Evolutionary conservation across 2,329 filamentous ascomycete species (phyloP).

Genomic region (Paecilomyces niveus): DNA sequence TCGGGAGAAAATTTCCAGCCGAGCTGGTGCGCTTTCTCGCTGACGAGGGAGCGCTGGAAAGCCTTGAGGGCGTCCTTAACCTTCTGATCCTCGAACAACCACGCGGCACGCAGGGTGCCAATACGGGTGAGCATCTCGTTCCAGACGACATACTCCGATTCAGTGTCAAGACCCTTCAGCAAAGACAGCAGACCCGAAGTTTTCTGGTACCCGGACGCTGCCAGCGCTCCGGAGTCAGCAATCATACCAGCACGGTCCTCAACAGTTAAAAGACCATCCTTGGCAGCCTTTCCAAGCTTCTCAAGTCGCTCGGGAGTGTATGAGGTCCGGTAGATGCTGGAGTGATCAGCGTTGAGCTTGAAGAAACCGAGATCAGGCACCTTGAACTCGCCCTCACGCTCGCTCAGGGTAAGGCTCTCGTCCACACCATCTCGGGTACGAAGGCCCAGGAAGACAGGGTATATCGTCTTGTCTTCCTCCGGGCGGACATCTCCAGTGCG

Average conservation of each 20-base stretch:
- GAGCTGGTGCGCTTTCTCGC: conserved; percentile 72
- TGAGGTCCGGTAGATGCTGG: conserved; percentile 82
- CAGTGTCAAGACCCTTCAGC: conserved; percentile 72
- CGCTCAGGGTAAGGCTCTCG: conserved; percentile 63
- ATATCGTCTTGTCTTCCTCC: conserved; percentile 82
- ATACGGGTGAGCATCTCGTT: conserved; percentile 80
- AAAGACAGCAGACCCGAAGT: conserved; percentile 83
- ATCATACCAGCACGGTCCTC: conserved; percentile 95
- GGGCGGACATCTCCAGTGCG: conserved; percentile 88
- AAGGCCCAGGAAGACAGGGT: conserved; percentile 81
- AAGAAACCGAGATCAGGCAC: conserved; percentile 78
- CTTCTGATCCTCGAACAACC: conserved; percentile 76
- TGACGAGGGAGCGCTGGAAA: conserved; percentile 73
- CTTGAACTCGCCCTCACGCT: conserved; percentile 71
- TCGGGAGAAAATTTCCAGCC: conserved; percentile 81
- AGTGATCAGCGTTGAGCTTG: conserved; percentile 95
- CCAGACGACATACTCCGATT: conserved; percentile 91
- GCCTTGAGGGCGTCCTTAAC: conserved; percentile 66
- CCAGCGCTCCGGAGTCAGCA: conserved; percentile 82
- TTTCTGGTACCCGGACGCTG: conserved; percentile 85
- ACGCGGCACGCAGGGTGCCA: conserved; percentile 70
- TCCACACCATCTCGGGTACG: conserved; percentile 78
- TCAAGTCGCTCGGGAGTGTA: conserved; percentile 76
- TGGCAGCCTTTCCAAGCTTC: conserved; percentile 83
- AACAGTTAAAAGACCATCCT: conserved; percentile 69